phyloP scores from a whole-genome alignment of 2,329 filamentous ascomycete species.

The Daldinia sp. region DNA sequence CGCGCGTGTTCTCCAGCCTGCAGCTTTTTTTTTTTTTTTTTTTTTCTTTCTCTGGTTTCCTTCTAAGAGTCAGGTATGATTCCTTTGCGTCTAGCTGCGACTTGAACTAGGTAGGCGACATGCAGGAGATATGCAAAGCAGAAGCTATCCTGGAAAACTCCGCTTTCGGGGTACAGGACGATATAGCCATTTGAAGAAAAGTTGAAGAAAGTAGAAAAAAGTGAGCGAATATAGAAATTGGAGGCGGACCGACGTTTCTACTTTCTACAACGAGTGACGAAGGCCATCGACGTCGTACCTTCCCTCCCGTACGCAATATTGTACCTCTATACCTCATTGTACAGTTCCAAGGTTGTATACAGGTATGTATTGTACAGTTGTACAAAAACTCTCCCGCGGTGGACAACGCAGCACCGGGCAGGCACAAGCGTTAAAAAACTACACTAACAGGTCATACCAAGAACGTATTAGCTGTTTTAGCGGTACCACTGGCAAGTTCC shows the following conservation, averaged over 20 bases:
- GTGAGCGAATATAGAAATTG: constrained; percentile 46
- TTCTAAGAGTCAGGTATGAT: constrained; percentile 30
- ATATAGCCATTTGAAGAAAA: constrained; percentile 15
- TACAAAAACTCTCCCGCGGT: constrained; percentile 31
- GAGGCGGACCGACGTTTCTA: constrained; percentile 36
- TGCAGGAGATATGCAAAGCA: constrained; percentile 43
- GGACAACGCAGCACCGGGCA: constrained; percentile 39
- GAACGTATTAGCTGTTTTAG: constrained; percentile 22
- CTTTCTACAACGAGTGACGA: constrained; percentile 16
- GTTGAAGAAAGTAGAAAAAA: constrained; percentile 14
- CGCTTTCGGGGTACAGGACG: constrained; percentile 37
- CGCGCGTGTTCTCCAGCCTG: constrained; percentile 17
- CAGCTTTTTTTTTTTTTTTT: constrained; percentile 12
- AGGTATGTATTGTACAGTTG: constrained; percentile 21
- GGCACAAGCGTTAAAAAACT: constrained; percentile 28
- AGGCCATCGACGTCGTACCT: constrained; percentile 36
- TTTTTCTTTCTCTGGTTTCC: background rate
- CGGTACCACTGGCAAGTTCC: constrained; percentile 29
- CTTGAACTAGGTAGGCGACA: constrained; percentile 33
- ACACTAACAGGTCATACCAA: constrained; percentile 25
- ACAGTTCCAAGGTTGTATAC: background rate
- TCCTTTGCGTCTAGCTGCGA: constrained; percentile 31
- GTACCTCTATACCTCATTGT: background rate
- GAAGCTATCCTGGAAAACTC: constrained; percentile 39
- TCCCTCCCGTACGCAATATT: constrained; percentile 16